Evolutionary conservation across 768 basidiomycete genomes (phyloP).

Genomic region (Rhodocollybia butyracea): DNA sequence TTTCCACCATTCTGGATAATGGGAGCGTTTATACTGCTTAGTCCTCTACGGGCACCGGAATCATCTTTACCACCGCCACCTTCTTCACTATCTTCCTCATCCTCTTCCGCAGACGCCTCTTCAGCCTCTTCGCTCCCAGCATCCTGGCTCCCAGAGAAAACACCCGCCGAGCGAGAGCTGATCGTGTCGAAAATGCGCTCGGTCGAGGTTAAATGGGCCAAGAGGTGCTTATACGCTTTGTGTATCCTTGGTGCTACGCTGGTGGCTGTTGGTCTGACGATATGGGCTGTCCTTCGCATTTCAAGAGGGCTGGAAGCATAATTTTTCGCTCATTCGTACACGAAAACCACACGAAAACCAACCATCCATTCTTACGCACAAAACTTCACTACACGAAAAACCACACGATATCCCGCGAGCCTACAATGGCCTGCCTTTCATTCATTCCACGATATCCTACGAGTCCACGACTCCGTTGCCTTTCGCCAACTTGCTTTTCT

Average conservation of each 20-base stretch:
- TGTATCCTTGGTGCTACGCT: conserved; percentile 39
- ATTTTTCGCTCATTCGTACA: no score
- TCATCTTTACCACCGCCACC: conserved; percentile 14
- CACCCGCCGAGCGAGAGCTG: conserved; percentile 43
- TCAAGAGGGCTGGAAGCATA: neutral
- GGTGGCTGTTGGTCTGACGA: conserved; percentile 25
- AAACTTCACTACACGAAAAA: no score
- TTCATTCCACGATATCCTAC: no score
- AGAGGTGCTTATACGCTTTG: conserved; percentile 52
- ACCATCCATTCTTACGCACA: no score
- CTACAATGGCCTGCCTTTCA: no score
- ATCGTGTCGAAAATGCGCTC: conserved; percentile 45
- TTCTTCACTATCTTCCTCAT: conserved; percentile 14
- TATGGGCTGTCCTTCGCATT: conserved; percentile 28
- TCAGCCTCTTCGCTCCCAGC: conserved; percentile 15
- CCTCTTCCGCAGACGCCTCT: no score
- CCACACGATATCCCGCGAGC: no score
- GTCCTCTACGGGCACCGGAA: conserved; percentile 45
- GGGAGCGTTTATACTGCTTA: conserved; percentile 52
- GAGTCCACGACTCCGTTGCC: no score
- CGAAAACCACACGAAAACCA: no score
- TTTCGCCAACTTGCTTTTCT: no score
- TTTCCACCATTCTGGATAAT: conserved; percentile 64
- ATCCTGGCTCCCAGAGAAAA: conserved; percentile 56
- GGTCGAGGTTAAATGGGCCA: conserved; percentile 55